phyloP scores from a whole-genome alignment of 2,329 filamentous ascomycete genomes.

The Paramyrothecium roridum region DNA sequence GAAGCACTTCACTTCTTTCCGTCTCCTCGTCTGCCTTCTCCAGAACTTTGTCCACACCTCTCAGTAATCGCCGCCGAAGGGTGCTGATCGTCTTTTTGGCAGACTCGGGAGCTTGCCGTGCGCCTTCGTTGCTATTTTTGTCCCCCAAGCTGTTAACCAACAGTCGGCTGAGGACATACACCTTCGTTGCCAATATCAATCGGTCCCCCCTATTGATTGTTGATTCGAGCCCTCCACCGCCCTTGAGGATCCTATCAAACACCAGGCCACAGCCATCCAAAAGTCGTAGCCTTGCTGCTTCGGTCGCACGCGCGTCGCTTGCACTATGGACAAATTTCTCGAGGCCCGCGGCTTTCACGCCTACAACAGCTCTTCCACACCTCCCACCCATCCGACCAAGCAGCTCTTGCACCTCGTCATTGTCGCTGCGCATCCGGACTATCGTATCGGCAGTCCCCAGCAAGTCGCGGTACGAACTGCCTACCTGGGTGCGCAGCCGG shows the following conservation, averaged over 20 bases:
- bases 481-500: slow-evolving; percentile 62
- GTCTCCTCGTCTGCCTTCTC: slow-evolving; percentile 54
- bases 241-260: slow-evolving; percentile 46
- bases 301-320: slow-evolving; percentile 19
- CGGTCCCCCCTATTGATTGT: slow-evolving; percentile 40
- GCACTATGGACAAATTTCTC: slow-evolving; percentile 36
- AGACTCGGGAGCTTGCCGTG: slow-evolving; percentile 47
- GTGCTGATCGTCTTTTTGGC: slow-evolving; percentile 61
- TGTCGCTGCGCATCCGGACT: slow-evolving; percentile 79
- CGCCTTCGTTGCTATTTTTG: slow-evolving; percentile 25
- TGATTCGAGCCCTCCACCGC: slow-evolving; percentile 25
- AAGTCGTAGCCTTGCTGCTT: slow-evolving; percentile 43
- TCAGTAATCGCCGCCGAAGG: slow-evolving; percentile 61
- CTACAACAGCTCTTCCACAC: slow-evolving; percentile 72
- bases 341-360: slow-evolving; percentile 60
- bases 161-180: slow-evolving; percentile 72
- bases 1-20: slow-evolving; percentile 55
- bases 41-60: slow-evolving; percentile 67
- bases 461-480: slow-evolving; percentile 77
- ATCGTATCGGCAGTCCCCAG: slow-evolving; percentile 93
- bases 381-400: slow-evolving; percentile 70
- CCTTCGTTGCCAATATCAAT: slow-evolving; percentile 61
- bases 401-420: slow-evolving; percentile 68
- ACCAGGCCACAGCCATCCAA: slow-evolving; percentile 50
- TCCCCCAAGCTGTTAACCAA: slow-evolving; percentile 71